These are phyloP conservation scores for Coemansia sp. DNA, from an alignment of 192 early-diverging fungal genomes.

Conservation along the genomic window DNA sequence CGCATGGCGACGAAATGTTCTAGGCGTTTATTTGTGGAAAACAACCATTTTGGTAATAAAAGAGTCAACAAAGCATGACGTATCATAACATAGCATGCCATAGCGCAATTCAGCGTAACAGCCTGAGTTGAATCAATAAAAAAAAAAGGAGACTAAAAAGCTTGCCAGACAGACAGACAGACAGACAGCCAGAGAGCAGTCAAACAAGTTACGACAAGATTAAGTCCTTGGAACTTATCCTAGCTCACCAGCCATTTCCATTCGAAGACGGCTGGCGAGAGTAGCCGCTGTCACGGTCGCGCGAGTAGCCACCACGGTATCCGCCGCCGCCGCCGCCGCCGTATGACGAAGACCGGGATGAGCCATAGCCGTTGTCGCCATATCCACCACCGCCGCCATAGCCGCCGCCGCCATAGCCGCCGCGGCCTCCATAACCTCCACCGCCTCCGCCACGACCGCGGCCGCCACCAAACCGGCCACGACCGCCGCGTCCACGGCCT, in stretches of 20 bases:
- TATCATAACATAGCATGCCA: no score
- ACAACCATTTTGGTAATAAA: no score
- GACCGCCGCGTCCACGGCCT: constrained; percentile 49
- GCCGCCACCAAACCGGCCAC: constrained; percentile 31
- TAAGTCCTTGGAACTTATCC: no score
- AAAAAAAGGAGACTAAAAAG: neutral
- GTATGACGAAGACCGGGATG: constrained; percentile 32
- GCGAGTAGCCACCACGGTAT: constrained; percentile 8
- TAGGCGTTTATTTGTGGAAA: constrained; percentile 17
- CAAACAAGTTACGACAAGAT: no score
- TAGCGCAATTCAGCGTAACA: no score
- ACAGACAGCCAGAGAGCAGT: no score
- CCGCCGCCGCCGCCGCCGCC: constrained; percentile 19
- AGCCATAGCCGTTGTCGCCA: constrained; percentile 31
- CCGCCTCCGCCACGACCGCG: constrained; percentile 7
- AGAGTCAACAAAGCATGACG: no score
- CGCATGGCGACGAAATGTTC: constrained; percentile 69
- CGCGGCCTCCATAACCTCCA: constrained; percentile 13
- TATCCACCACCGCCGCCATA: constrained; percentile 19
- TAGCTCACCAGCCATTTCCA: constrained; percentile 20
- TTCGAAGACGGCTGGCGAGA: constrained; percentile 23
- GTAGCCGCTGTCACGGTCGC: constrained; percentile 13
- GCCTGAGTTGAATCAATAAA: neutral
- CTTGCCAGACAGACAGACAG: neutral
- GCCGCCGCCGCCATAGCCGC: constrained; percentile 18